These are phyloP conservation scores for Capillidium rhysosporum DNA, from an alignment of 371 early-diverging fungal species.

Conservation along the genomic window DNA sequence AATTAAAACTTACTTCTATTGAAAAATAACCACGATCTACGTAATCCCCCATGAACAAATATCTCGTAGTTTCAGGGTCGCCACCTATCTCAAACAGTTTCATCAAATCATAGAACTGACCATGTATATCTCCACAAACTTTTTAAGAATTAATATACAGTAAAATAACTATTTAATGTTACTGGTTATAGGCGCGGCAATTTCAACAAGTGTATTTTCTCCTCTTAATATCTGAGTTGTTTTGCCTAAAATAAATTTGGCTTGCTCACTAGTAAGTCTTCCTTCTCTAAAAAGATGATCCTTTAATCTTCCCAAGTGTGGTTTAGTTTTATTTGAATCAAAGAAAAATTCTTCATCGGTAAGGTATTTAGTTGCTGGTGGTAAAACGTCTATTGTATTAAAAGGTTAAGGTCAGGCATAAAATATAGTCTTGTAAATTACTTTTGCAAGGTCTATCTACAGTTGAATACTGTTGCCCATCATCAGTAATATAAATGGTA, in stretches of 20 bases:
- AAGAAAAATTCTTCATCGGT: conserved; percentile 29
- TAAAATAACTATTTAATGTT: background rate
- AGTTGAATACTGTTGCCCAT: background rate
- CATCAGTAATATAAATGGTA: conserved; percentile 1
- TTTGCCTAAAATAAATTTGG: conserved; percentile 51
- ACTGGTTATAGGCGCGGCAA: conserved; percentile 82
- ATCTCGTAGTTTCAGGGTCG: conserved; percentile 65
- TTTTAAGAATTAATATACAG: conserved; percentile 9
- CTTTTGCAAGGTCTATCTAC: background rate
- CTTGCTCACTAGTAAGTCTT: conserved; percentile 75
- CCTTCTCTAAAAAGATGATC: conserved; percentile 79
- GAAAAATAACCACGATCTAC: conserved; percentile 93
- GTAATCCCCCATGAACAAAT: conserved; percentile 93
- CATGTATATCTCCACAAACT: conserved; percentile 99
- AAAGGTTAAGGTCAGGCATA: background rate
- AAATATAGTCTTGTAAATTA: background rate
- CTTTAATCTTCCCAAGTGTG: conserved; percentile 61
- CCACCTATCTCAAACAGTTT: conserved; percentile 96
- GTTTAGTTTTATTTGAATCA: conserved; percentile 42
- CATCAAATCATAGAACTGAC: conserved; percentile 96
- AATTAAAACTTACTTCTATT: conserved; percentile 34
- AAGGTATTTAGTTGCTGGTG: conserved; percentile 24
- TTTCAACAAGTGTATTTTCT: conserved; percentile 67
- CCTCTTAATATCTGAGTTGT: conserved; percentile 50
- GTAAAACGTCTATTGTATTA: conserved; percentile 19